Percentiles rank a stretch among this genome's conserved stretches.
Evolutionary conservation across 164 flowering plant species (phyloP).

Genomic region (Macadamia integrifolia): DNA sequence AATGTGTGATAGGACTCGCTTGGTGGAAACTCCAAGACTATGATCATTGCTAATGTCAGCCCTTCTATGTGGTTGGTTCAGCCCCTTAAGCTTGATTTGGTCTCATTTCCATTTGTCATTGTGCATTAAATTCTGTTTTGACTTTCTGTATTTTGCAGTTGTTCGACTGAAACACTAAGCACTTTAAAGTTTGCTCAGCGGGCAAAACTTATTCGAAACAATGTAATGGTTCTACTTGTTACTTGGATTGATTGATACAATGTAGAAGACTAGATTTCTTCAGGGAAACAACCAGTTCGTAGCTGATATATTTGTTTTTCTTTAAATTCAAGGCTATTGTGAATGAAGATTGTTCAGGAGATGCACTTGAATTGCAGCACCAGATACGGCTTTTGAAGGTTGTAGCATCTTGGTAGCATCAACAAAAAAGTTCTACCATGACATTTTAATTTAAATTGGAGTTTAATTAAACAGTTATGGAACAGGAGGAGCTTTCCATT

Average conservation of each 20-base stretch:
- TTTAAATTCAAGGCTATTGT: constrained; percentile 64
- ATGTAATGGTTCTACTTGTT: constrained; percentile 36
- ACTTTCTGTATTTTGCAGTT: constrained; percentile 41
- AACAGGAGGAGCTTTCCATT: constrained; percentile 82
- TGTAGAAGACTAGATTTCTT: no score
- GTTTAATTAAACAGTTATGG: constrained; percentile 7
- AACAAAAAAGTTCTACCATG: not conserved
- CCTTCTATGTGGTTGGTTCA: constrained; percentile 73
- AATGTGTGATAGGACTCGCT: constrained; percentile 61
- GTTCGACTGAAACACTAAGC: constrained; percentile 90
- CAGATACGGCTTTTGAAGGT: constrained; percentile 97
- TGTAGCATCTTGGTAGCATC: no score
- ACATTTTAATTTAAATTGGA: constrained; percentile 2
- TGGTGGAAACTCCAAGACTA: constrained; percentile 96
- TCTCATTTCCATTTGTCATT: not conserved
- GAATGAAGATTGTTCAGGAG: constrained; percentile 97
- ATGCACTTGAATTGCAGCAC: constrained; percentile 76
- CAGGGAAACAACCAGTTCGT: no score
- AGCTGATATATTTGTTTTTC: not conserved
- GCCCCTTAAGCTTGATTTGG: no score
- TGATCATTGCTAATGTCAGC: constrained; percentile 86
- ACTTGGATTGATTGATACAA: no score
- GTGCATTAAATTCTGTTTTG: constrained; percentile 1
- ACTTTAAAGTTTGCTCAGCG: constrained; percentile 98
- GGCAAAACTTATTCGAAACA: constrained; percentile 92